Evolutionary conservation across 805 yeast genomes (phyloP), one percentile per base, ranked within the genome.

Genomic region (Candida railenensis): DNA sequence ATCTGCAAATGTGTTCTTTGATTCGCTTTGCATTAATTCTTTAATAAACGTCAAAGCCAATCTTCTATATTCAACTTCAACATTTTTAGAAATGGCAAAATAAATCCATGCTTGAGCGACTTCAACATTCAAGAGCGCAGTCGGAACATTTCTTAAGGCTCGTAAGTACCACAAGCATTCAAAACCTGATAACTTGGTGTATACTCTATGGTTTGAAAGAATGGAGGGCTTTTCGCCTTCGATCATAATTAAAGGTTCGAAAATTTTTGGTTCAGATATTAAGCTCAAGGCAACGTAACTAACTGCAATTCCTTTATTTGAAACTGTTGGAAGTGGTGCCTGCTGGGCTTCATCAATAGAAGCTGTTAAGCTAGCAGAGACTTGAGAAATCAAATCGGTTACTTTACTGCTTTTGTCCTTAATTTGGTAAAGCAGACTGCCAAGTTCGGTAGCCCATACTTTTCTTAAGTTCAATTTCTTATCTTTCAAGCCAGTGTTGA

Each of bases 401-500:
- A 63, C 12, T 1, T 50, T 56, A 2, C 46, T 34, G 11, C 57
- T 36, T 34, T 16, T 46, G 12, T 15, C 46, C 14, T 39, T 49
- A 3, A 37, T 46, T 37, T 32, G 39, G n/a, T 30, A 20, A 22
- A 74, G 43, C 4, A 59, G 53, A 1, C 59, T 53, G 3, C 81
- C 83, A 14, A 85, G 57, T 32, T 78, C 63, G 33, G 73, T 57
- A 46, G 77, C 74, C 97, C 97, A 92, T 18, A 80, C 66, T 56
- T 80, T 81, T 53, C 85, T 78, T 20, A 87, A 63, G 28, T 77
- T 77, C 11, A 76, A 63, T 53, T 87, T 87, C 55, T 86, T 76
- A 34, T 87, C 91, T 12, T 65, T 59, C 12, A 89, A 66, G 0
- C 97, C 97, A 15, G 71, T 64, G n/a, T 63, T 65, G 28, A 87